Conservation (phyloP, 2,329 filamentous ascomycete genomes). For the Cordyceps fumosorosea region DNA sequence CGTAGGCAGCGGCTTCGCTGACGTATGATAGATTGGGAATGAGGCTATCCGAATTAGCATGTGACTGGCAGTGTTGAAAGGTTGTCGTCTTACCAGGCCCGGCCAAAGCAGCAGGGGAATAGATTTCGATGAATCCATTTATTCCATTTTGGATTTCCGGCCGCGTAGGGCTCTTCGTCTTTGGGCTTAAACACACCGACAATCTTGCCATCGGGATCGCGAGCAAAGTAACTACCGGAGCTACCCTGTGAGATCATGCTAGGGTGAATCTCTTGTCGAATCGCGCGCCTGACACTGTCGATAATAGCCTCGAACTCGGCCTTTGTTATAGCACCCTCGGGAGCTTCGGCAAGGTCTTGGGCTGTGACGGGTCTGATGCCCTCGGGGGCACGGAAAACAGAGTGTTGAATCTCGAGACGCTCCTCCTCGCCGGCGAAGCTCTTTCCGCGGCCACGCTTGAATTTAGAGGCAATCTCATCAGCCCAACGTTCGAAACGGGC, state of each 20-base stretch:
- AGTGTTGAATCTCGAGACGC: slow-evolving; percentile 90
- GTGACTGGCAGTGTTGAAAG: not conserved
- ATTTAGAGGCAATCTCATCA: slow-evolving; percentile 94
- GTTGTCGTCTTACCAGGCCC: slow-evolving; percentile 60
- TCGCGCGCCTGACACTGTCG: slow-evolving; percentile 83
- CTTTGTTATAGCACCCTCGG: slow-evolving; percentile 64
- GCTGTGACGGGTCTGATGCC: slow-evolving; percentile 74
- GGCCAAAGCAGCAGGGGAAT: slow-evolving; percentile 94
- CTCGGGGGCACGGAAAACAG: slow-evolving; percentile 90
- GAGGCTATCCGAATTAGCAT: slow-evolving; percentile 41
- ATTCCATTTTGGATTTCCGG: slow-evolving; percentile 97
- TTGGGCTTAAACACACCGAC: slow-evolving; percentile 99
- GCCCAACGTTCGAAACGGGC: slow-evolving; percentile 92
- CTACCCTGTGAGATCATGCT: slow-evolving; percentile 96
- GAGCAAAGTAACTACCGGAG: slow-evolving; percentile 95
- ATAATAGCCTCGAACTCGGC: slow-evolving; percentile 81
- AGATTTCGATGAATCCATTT: slow-evolving; percentile 99
- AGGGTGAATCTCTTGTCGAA: slow-evolving; percentile 84
- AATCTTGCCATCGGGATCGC: slow-evolving; percentile 85
- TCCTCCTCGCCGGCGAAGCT: slow-evolving; percentile 71
- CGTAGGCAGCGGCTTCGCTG: slow-evolving; percentile 93
- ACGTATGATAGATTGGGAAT: slow-evolving; percentile 98
- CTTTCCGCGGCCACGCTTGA: slow-evolving; percentile 77
- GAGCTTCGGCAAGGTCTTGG: slow-evolving; percentile 60
- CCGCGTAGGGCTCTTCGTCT: slow-evolving; percentile 96